Evolutionary conservation across 2,329 filamentous ascomycete species (phyloP), one percentile per base, ranked within the genome.

Genomic region (Verruconis gallopava): DNA sequence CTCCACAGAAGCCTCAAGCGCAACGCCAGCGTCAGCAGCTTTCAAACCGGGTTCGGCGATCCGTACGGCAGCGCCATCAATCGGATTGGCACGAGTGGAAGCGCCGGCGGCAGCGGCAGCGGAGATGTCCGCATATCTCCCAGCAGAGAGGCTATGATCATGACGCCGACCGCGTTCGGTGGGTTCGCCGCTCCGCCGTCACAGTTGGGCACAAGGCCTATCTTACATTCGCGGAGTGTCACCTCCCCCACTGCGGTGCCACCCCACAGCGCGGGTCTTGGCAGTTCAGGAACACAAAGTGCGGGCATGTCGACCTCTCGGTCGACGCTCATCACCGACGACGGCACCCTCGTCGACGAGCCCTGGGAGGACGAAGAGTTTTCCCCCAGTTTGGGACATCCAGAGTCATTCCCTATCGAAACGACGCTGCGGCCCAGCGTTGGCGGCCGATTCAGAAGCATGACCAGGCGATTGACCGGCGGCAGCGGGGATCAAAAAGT

Each of bases 41-140:
- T 96, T 59, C 85, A 94, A 51, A 93, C 88, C 53, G 85, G 85
- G 3, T 89, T 95, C 51, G 75, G 79, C 1, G 89, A 95, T 53
- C 70, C 25, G 6, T 30, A 30, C n/a, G 25, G 25, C 25, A 30
- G 25, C n/a, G 25, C 25, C n/a, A 30, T 30, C 9, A 9, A 30
- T n/a, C 25, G 25, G 6, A n/a, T 30, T 9, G 25, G 25, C 25
- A 30, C 25, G n/a, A 30, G n/a, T n/a, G 25, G 25, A 30, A 30
- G 25, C n/a, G 9, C 6, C 6, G 25, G 25, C n/a, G 25, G 25
- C 25, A 30, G n/a, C 25, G 68, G 37, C 33, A 30, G n/a, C 25
- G 68, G 37, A 9, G 6, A 9, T 9, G 32, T 40, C 15, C 39
- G 42, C 19, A 34, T 41, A n/a, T 44, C 42, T 4, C 42, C 42